Conservation (phyloP, 768 basidiomycete genomes). For the Termitomyces sp. region DNA sequence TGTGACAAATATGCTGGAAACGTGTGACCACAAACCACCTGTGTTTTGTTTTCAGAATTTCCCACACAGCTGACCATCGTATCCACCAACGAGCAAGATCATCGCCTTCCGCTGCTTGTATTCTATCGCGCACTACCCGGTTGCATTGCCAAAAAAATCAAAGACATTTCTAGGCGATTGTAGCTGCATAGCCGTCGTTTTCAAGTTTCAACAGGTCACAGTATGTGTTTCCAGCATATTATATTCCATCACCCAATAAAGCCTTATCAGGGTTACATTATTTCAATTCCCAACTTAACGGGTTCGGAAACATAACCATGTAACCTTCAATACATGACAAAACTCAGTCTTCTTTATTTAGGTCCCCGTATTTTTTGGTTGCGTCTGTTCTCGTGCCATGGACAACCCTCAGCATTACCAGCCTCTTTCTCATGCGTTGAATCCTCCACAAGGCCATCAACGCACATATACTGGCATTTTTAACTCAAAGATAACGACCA, state of each 20-base stretch:
- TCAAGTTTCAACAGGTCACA: background rate
- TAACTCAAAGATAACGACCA: conserved; percentile 13
- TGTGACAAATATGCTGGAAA: background rate
- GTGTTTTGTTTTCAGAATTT: conserved; percentile 16
- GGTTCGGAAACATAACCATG: conserved; percentile 12
- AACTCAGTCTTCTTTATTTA: conserved; percentile 2
- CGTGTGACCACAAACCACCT: background rate
- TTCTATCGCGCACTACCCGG: background rate
- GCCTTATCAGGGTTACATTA: conserved; percentile 12
- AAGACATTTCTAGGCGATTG: background rate
- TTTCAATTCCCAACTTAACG: conserved; percentile 4
- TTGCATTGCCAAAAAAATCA: background rate
- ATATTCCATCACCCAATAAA: conserved; percentile 15
- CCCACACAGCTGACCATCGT: conserved; percentile 18
- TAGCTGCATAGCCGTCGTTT: background rate
- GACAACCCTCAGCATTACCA: conserved; percentile 80
- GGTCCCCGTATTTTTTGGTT: background rate
- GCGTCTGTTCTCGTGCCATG: conserved; percentile 23
- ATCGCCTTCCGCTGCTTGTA: background rate
- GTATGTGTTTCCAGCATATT: conserved; percentile 13
- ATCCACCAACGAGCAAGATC: conserved; percentile 6
- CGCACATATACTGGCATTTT: conserved; percentile 23
- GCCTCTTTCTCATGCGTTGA: conserved; percentile 72
- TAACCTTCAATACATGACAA: background rate
- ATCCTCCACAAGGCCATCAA: conserved; percentile 43